These are phyloP conservation scores for Hypoxylon sp. DNA, from an alignment of 2,329 filamentous ascomycete genomes.

Conservation along the genomic window DNA sequence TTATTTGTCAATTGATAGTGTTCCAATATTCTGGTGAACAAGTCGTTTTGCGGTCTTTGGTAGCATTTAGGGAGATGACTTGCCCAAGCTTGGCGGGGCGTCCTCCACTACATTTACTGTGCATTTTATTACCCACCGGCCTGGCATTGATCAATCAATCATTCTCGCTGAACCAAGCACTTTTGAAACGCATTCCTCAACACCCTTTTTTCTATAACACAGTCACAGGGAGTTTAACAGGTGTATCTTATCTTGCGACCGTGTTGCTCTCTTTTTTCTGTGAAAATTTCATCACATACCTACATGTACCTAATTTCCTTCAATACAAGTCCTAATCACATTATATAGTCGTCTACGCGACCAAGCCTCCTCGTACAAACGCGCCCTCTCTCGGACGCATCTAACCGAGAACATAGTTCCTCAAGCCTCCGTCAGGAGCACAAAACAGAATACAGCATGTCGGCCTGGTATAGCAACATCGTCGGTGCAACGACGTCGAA, in stretches of 20 bases:
- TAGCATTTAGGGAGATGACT: slow-evolving; percentile 23
- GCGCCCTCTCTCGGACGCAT: slow-evolving; percentile 29
- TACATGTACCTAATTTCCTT: slow-evolving; percentile 15
- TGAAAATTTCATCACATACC: slow-evolving; percentile 6
- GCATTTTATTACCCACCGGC: slow-evolving; percentile 10
- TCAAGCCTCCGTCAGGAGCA: slow-evolving; percentile 23
- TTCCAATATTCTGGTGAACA: slow-evolving; percentile 17
- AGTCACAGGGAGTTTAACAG: slow-evolving; percentile 8
- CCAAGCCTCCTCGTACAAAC: slow-evolving; percentile 28
- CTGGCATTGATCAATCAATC: slow-evolving; percentile 37
- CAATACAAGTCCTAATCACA: slow-evolving; percentile 2
- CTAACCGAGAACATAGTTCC: slow-evolving; percentile 27
- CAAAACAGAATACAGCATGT: slow-evolving; percentile 64
- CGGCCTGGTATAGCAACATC: slow-evolving; percentile 85
- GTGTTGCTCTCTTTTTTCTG: slow-evolving; percentile 7
- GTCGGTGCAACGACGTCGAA: slow-evolving; percentile 75
- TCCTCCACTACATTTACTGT: slow-evolving; percentile 23
- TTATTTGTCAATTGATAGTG: slow-evolving; percentile 38
- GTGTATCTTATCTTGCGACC: slow-evolving; percentile 2
- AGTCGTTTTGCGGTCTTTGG: slow-evolving; percentile 8
- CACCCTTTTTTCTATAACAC: slow-evolving; percentile 23
- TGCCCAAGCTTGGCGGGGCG: slow-evolving; percentile 32
- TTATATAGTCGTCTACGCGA: slow-evolving; percentile 6
- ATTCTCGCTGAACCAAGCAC: slow-evolving; percentile 31
- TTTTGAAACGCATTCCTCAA: slow-evolving; percentile 39